Evolutionary conservation across 2,329 filamentous ascomycete species (phyloP).

Genomic region (Fusarium beomiforme): DNA sequence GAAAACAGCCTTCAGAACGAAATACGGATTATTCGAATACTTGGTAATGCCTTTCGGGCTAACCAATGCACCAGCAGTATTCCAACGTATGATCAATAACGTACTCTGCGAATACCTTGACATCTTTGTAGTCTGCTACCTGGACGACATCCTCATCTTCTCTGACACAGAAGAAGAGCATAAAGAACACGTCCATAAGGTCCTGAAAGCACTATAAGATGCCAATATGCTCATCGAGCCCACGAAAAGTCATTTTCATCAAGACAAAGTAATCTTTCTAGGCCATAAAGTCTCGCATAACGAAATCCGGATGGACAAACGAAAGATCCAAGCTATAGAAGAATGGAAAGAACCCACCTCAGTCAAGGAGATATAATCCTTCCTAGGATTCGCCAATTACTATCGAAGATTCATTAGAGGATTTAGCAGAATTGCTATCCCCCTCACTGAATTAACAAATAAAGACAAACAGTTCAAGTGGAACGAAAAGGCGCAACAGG

Average conservation of each 20-base stretch:
- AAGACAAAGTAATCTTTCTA: slow-evolving; percentile 17
- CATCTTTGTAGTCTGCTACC: too few species aligned
- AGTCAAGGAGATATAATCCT: slow-evolving; percentile 28
- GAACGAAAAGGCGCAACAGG: not conserved
- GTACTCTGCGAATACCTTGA: too few species aligned
- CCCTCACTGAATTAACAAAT: slow-evolving; percentile 9
- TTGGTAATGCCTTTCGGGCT: too few species aligned
- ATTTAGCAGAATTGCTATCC: slow-evolving; percentile 9
- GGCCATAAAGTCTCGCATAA: slow-evolving; percentile 9
- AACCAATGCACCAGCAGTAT: too few species aligned
- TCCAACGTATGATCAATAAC: too few species aligned
- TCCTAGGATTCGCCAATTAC: slow-evolving; percentile 26
- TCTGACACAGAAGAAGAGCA: too few species aligned
- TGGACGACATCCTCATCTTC: too few species aligned
- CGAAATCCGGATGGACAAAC: slow-evolving; percentile 20
- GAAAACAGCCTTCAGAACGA: too few species aligned
- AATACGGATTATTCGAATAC: too few species aligned
- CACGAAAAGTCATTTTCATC: slow-evolving; percentile 27
- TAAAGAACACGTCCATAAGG: too few species aligned
- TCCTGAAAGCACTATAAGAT: slow-evolving; percentile 22
- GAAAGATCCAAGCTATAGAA: slow-evolving; percentile 28
- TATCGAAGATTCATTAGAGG: slow-evolving; percentile 29
- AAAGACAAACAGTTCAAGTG: not conserved
- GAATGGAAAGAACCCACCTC: not conserved
- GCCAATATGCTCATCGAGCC: slow-evolving; percentile 27